Evolutionary conservation across 257 asterid genomes (phyloP), one percentile per base, ranked within the genome.

Genomic region (Solanum lignicaule): DNA sequence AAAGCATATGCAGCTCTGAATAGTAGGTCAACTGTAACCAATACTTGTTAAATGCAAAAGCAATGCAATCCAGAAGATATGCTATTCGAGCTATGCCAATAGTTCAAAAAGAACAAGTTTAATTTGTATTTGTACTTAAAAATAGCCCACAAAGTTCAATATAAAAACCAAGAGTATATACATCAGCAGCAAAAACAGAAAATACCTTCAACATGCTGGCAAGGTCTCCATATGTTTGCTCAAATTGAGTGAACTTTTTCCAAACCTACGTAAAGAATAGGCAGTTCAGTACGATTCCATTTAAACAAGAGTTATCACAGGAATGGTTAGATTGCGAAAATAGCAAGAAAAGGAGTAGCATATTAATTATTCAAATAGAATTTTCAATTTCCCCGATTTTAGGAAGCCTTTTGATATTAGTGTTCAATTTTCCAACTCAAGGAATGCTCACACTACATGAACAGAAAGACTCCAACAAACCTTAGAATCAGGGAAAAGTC

Each of bases 141-240:
- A 32, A 75, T 16, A 52, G 60, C 43, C 83, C 66, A 81, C 38
- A 48, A 33, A 89, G 74, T 36, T 23, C 6, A 4, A 71, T 72
- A 39, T 68, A 66, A 36, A 10, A 25, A 83, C 20, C 43, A 48
- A 82, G 69, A 48, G 43, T 29, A 46, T 18, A 52, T 82, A 46
- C 66, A 48, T 25, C 39, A 43, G 39, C 29, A 82, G n/a, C 41
- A 48, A 46, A 9, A 16, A 87, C 62, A 32, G 27, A 85, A 88
- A 86, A 82, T 91, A 97, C 99, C 98, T 96, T 97, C 88, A 97
- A 91, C 96, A 97, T 95, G 93, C 99, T 97, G 84, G 98, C 84
- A 90, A 95, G 99, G 93, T 97, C 99, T 87, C 99, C 99, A 92
- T 96, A 97, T 5, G 93, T 95, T 93, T 96, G 98, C 95, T 97